These are phyloP conservation scores for Cornus kousa DNA, from an alignment of 148 eudicot species.

Conservation along the genomic window DNA sequence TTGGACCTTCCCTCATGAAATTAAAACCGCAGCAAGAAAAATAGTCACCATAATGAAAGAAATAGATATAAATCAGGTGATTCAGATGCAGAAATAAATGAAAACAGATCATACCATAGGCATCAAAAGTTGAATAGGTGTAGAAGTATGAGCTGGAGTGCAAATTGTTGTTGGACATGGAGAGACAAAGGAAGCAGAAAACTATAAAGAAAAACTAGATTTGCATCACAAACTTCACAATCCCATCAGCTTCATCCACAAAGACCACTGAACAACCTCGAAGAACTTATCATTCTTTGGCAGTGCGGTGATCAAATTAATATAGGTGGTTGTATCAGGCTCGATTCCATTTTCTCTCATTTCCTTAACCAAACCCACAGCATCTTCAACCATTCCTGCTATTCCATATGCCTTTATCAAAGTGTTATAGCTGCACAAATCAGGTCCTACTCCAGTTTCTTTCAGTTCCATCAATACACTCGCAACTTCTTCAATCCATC, in stretches of 20 bases:
- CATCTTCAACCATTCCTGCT: slow-evolving; percentile 95
- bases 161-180: neutral
- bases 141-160: neutral
- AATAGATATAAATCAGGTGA: no score
- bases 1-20: neutral
- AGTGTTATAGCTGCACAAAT: slow-evolving; percentile 86
- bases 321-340: slow-evolving; percentile 72
- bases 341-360: slow-evolving; percentile 75
- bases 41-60: neutral
- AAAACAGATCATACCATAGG: neutral
- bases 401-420: slow-evolving; percentile 95
- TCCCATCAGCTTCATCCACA: slow-evolving; percentile 96
- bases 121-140: neutral
- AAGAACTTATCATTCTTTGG: slow-evolving; percentile 76
- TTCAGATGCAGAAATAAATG: neutral
- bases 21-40: neutral
- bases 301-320: slow-evolving; percentile 60
- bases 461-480: slow-evolving; percentile 63
- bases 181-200: slow-evolving; percentile 8
- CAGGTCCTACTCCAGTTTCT: slow-evolving; percentile 68
- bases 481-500: slow-evolving; percentile 89
- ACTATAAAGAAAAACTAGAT: neutral
- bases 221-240: slow-evolving; percentile 33
- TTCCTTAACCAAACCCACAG: slow-evolving; percentile 75
- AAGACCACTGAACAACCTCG: slow-evolving; percentile 96